These are phyloP conservation scores for Themeda triandra DNA, from an alignment of 176 grass and related monocot genomes.

Conservation along the genomic window DNA sequence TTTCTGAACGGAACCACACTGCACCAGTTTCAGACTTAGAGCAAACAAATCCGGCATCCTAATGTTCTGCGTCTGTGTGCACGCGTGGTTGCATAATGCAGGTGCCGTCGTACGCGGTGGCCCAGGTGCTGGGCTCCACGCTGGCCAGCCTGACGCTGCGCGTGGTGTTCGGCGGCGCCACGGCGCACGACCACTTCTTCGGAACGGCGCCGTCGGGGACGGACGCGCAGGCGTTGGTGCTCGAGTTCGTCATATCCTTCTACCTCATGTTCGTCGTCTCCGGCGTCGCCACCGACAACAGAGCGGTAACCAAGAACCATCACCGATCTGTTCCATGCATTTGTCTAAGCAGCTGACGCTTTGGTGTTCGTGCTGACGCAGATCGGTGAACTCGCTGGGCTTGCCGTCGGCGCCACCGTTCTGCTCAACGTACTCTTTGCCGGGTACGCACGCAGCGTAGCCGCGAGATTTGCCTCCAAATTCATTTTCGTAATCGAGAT, in stretches of 20 bases:
- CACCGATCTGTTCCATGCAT: not conserved
- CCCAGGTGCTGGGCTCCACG: conserved; percentile 61
- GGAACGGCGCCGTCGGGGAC: conserved; percentile 64
- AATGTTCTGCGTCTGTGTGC: not conserved
- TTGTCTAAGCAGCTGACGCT: not conserved
- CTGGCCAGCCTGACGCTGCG: conserved; percentile 62
- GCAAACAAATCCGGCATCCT: not conserved
- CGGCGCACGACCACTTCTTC: conserved; percentile 40
- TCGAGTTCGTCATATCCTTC: conserved; percentile 87
- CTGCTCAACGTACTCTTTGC: conserved; percentile 60
- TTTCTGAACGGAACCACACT: too few relatives aligned
- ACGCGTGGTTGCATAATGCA: conserved; percentile 3
- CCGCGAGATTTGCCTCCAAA: too few relatives aligned
- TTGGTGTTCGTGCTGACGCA: conserved; percentile 2
- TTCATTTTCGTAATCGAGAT: not conserved
- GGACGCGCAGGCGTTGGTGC: conserved; percentile 49
- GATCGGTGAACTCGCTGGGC: conserved; percentile 76
- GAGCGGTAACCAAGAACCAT: conserved; percentile 35
- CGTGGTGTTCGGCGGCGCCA: conserved; percentile 54
- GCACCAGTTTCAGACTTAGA: too few relatives aligned
- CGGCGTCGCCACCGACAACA: conserved; percentile 82
- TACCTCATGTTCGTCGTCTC: conserved; percentile 94
- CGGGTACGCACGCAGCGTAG: conserved; percentile 27
- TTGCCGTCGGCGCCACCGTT: conserved; percentile 75
- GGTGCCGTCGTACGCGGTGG: conserved; percentile 61